Conservation (phyloP, 2,329 filamentous ascomycete species). For the Colletotrichum godetiae region DNA sequence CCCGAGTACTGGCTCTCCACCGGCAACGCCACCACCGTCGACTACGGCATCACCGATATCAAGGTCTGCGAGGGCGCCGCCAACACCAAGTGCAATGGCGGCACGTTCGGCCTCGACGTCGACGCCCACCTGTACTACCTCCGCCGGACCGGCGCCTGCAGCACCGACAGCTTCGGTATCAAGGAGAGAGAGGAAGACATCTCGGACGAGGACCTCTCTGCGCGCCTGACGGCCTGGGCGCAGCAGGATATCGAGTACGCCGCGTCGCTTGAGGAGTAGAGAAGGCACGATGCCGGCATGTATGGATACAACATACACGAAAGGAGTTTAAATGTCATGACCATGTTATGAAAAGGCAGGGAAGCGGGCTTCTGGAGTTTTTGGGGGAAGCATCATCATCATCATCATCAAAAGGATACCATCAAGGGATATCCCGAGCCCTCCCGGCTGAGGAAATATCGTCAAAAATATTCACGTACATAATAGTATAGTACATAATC, state of each 20-base stretch:
- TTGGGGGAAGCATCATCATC: neutral
- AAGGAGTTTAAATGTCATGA: slow-evolving; percentile 1
- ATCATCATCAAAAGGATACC: slow-evolving; percentile 10
- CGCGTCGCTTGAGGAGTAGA: neutral
- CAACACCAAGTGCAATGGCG: slow-evolving; percentile 63
- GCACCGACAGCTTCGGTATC: slow-evolving; percentile 36
- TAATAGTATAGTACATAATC: slow-evolving; percentile 21
- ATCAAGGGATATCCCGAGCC: neutral
- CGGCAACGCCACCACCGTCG: slow-evolving; percentile 45
- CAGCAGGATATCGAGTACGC: slow-evolving; percentile 46
- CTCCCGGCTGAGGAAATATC: neutral
- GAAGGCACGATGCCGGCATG: no score
- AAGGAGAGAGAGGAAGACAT: slow-evolving; percentile 32
- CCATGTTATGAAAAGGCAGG: slow-evolving; percentile 11
- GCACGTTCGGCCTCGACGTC: slow-evolving; percentile 56
- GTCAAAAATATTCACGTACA: slow-evolving; percentile 5
- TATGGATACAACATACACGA: neutral
- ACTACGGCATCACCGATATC: slow-evolving; percentile 54
- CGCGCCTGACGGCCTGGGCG: slow-evolving; percentile 49
- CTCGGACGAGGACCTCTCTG: slow-evolving; percentile 51
- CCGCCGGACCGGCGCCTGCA: slow-evolving; percentile 54
- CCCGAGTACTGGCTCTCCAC: slow-evolving; percentile 75
- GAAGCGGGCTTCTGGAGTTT: slow-evolving; percentile 27
- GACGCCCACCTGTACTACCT: slow-evolving; percentile 63
- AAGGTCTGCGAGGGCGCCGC: slow-evolving; percentile 60